Conservation (phyloP, 2,329 filamentous ascomycete species). For the Trichophyton benhamiae region DNA sequence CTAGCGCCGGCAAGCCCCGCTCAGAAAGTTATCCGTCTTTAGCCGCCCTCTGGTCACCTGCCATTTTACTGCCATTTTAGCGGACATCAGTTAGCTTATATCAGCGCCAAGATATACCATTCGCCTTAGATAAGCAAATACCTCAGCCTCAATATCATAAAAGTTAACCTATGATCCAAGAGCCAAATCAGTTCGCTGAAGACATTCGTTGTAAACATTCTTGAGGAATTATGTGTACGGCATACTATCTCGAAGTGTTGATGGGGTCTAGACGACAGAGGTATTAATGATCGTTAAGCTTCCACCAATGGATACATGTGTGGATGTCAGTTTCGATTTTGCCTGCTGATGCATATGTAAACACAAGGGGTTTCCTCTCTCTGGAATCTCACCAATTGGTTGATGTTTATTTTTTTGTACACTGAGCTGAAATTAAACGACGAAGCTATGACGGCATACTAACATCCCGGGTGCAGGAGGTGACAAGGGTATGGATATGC, state of each 20-base stretch:
- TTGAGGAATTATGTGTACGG: neutral
- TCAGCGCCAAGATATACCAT: neutral
- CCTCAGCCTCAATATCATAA: neutral
- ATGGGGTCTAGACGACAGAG: neutral
- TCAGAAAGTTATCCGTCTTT: neutral
- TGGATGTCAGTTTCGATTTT: neutral
- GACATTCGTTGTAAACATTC: neutral
- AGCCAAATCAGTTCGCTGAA: neutral
- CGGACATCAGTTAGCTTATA: neutral
- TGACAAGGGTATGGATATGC: neutral
- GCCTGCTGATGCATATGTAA: neutral
- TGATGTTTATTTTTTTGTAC: neutral
- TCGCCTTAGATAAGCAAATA: neutral
- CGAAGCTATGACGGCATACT: neutral
- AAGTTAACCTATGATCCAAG: neutral
- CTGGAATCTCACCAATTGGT: neutral
- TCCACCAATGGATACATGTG: neutral
- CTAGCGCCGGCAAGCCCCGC: neutral
- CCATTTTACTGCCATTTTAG: neutral
- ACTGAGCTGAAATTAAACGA: neutral
- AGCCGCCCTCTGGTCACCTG: neutral
- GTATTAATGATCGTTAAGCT: neutral
- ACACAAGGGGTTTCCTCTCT: neutral
- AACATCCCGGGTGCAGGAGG: neutral
- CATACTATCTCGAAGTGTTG: neutral